phyloP scores from a whole-genome alignment of 495 filamentous ascomycete genomes.

The Penicillium egyptiacum region DNA sequence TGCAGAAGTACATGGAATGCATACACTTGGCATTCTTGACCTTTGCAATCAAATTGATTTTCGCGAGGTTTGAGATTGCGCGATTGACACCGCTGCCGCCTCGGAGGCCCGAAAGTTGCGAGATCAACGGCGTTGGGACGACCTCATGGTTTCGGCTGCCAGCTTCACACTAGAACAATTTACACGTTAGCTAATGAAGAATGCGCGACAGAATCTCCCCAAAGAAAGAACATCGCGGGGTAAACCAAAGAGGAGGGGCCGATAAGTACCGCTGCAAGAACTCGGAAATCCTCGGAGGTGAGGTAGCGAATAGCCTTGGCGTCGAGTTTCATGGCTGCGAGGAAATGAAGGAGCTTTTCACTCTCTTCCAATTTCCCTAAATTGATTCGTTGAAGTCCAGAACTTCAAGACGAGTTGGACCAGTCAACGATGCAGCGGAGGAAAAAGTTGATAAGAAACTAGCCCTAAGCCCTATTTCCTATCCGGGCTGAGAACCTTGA shows the following conservation, averaged over 20 bases:
- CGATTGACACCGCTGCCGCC: constrained; percentile 83
- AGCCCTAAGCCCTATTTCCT: constrained; percentile 51
- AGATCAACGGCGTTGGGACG: constrained; percentile 86
- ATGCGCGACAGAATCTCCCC: constrained; percentile 32
- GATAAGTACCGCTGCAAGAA: constrained; percentile 77
- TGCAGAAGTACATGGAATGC: neutral
- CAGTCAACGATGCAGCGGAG: constrained; percentile 19
- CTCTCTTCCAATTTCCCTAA: constrained; percentile 3
- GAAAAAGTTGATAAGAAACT: constrained; percentile 34
- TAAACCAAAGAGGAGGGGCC: constrained; percentile 25
- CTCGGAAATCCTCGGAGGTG: constrained; percentile 87
- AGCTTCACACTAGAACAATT: constrained; percentile 68
- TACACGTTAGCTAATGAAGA: neutral
- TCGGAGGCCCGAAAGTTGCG: constrained; percentile 75
- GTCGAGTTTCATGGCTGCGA: constrained; percentile 79
- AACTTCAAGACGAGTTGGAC: constrained; percentile 15
- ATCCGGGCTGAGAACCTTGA: constrained; percentile 25
- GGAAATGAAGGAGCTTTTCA: neutral
- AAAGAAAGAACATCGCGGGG: constrained; percentile 24
- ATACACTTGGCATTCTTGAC: constrained; percentile 90
- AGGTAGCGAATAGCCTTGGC: constrained; percentile 89
- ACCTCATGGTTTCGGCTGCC: constrained; percentile 96
- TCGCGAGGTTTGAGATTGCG: constrained; percentile 85
- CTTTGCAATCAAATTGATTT: constrained; percentile 85
- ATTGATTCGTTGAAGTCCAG: constrained; percentile 8